Evolutionary conservation across 2,329 filamentous ascomycete genomes (phyloP), one percentile per base, ranked within the genome.

Genomic region (Xylariales sp.): DNA sequence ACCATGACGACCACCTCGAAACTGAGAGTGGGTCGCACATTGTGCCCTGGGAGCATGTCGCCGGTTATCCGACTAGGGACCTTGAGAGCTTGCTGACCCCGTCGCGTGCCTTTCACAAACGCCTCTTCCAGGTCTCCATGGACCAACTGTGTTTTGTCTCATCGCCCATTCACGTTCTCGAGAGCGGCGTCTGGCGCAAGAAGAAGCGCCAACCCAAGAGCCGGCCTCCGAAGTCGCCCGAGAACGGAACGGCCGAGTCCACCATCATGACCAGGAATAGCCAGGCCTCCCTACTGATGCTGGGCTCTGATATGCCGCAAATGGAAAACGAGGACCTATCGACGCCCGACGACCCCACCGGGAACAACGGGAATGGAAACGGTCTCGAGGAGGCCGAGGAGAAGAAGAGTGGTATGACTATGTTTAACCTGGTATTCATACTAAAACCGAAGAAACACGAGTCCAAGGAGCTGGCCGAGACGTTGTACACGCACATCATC

Each of bases 361-460:
- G 34, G 36, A 62, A 41, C n/a, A 79, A 76, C 12, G 57, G 53
- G 14, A 69, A 57, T 58, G 69, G 61, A 41, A 63, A 54, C 10
- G 60, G 45, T 9, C 18, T 48, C 39, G 72, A 77, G 54, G 82
- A 84, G 66, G 79, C 84, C 48, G 85, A 91, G 69, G 84, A 89
- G 75, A 90, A 92, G 77, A 84, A 84, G 72, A 88, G 86, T 71
- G 88, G 88, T 54, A 94, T 98, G 92, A 94, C 91, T 70, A 98
- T 98, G 95, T 99, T 99, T 81, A 97, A 97, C 78, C 87, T 97
- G 10, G 94, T 98, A 30, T 98, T 98, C 78, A 92, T 97, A 58
- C 83, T 97, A 71, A 91, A 93, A 72, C 92, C 94, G 3, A 91
- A 90, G 57, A 89, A 90, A 60, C 84, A 94, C 64, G 92, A 97